phyloP scores from a whole-genome alignment of 1,284 basidiomycete species.

The Sporisorium graminicola region DNA sequence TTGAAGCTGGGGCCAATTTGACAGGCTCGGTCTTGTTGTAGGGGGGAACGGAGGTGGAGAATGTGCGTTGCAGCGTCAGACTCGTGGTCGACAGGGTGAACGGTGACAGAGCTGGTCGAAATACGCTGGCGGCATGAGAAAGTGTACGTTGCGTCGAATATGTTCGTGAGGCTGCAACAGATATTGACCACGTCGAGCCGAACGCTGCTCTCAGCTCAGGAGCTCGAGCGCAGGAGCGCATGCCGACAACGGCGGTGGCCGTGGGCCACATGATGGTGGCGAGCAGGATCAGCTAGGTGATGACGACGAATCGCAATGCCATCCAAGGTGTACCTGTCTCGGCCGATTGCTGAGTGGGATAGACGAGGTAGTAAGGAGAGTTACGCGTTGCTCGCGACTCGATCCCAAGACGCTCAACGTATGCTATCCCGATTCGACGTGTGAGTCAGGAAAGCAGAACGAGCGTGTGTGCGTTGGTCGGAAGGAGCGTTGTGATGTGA shows the following conservation, averaged over 20 bases:
- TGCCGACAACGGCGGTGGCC: slow-evolving; percentile 35
- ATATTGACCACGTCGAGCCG: slow-evolving; percentile 21
- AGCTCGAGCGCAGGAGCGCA: slow-evolving; percentile 30
- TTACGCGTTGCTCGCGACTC: not conserved
- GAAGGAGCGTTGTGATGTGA: slow-evolving; percentile 1
- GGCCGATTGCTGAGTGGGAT: not conserved
- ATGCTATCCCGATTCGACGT: not conserved
- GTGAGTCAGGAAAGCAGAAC: not conserved
- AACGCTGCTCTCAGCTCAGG: slow-evolving; percentile 13
- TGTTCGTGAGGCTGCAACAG: slow-evolving; percentile 2
- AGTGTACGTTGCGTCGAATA: slow-evolving; percentile 1
- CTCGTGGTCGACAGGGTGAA: not conserved
- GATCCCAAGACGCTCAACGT: not conserved
- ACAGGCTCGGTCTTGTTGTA: slow-evolving; percentile 17
- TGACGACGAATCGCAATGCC: not conserved
- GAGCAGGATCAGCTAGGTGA: not conserved
- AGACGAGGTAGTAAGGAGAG: not conserved
- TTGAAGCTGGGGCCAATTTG: slow-evolving; percentile 4
- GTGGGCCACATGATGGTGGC: slow-evolving; percentile 32
- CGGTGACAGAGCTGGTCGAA: not conserved
- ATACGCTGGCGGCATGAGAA: not conserved
- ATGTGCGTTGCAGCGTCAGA: not conserved
- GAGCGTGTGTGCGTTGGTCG: not conserved
- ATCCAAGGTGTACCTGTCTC: slow-evolving; percentile 4
- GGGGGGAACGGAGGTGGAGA: slow-evolving; percentile 5